Evolutionary conservation across 1,139 yeast species (phyloP).

Genomic region (Diutina catenulata): DNA sequence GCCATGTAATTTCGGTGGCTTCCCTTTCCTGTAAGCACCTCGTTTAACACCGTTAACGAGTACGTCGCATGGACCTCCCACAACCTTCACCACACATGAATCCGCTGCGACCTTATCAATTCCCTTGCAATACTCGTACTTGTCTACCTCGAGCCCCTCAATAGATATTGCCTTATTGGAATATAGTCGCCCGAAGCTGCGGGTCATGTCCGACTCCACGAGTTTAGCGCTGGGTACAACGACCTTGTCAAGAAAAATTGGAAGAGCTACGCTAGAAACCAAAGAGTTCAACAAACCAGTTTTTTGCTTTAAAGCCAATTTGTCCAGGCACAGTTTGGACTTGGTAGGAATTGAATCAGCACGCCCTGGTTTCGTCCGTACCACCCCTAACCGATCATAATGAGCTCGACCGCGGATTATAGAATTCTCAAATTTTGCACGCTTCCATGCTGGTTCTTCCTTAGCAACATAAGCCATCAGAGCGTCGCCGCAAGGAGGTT

Average conservation of each 20-base stretch:
- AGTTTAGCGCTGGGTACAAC: constrained; percentile 35
- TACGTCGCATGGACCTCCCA: constrained; percentile 23
- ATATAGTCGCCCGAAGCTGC: constrained; percentile 35
- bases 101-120: constrained; percentile 20
- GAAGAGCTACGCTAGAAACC: constrained; percentile 30
- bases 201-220: constrained; percentile 22
- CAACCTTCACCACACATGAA: constrained; percentile 22
- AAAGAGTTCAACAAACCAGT: constrained; percentile 48
- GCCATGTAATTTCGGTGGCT: constrained; percentile 33
- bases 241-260: constrained; percentile 39
- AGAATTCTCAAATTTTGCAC: constrained; percentile 8
- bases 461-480: constrained; percentile 35
- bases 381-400: constrained; percentile 45
- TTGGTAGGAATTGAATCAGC: constrained; percentile 56
- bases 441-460: constrained; percentile 9
- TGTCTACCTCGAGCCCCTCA: constrained; percentile 11
- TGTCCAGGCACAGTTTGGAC: constrained; percentile 86
- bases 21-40: constrained; percentile 35
- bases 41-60: constrained; percentile 43
- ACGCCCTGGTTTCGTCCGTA: constrained; percentile 89
- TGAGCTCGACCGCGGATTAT: constrained; percentile 52
- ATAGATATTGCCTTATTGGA: constrained; percentile 11
- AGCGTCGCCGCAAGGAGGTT: constrained; percentile 90
- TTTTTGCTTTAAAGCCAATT: constrained; percentile 52
- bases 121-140: constrained; percentile 17